Evolutionary conservation across 768 basidiomycete genomes (phyloP).

Genomic region (Termitomyces heimii): DNA sequence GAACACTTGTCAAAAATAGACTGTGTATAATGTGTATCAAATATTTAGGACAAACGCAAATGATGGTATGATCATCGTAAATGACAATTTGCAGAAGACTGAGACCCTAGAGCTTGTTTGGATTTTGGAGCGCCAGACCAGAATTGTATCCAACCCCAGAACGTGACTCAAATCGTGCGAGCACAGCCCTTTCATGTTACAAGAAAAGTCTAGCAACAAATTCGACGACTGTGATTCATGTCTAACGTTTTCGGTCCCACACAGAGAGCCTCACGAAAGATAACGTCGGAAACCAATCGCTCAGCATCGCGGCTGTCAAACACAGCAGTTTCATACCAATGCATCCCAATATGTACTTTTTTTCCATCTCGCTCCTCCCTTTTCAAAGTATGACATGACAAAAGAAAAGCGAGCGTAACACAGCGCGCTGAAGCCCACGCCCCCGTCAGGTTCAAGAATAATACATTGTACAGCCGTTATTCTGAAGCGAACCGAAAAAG

Average conservation of each 20-base stretch:
- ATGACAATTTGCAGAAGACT: neutral
- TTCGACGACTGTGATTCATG: too few species aligned
- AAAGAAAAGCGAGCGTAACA: neutral
- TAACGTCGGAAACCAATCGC: too few species aligned
- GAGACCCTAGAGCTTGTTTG: neutral
- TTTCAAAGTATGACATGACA: too few species aligned
- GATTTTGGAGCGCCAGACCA: neutral
- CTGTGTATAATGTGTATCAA: neutral
- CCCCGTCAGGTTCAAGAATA: neutral
- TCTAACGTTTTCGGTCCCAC: too few species aligned
- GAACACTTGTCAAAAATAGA: too few species aligned
- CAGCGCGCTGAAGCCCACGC: neutral
- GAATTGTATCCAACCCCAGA: neutral
- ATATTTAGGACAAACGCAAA: neutral
- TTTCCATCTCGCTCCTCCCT: too few species aligned
- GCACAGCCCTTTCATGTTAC: too few species aligned
- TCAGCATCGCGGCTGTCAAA: too few species aligned
- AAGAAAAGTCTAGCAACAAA: too few species aligned
- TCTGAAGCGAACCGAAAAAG: neutral
- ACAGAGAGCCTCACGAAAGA: too few species aligned
- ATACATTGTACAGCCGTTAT: neutral
- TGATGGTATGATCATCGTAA: neutral
- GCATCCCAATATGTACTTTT: too few species aligned
- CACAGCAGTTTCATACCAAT: too few species aligned
- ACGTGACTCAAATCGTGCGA: neutral